Base-by-base conservation (phyloP, 2,329 filamentous ascomycete species). In the Fusarium albidum region DNA sequence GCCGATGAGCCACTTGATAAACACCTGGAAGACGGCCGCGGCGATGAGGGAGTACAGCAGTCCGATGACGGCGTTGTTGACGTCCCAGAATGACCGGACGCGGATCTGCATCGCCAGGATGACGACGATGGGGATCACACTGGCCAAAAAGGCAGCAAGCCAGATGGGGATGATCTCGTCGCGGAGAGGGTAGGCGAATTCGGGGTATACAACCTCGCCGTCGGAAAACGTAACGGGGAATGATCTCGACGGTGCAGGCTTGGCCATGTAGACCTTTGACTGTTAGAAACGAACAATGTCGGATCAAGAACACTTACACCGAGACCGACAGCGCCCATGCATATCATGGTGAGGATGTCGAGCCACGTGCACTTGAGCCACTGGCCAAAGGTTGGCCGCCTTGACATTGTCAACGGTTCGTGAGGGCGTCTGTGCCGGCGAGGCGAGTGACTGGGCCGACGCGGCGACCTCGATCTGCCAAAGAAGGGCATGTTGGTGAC, bases 1-100 rank as follows among this genome's bases (percentile, higher is more conserved):
- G 12, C 89, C 89, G 57, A 92, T 90, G 34, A 91, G 81, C 81
- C 83, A 88, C 73, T 92, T 92, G 69, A 91, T 65, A 67, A 91
- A 87, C 61, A 91, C 88, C 67, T 92, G 89, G 75, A 92, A 90
- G 42, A 91, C 83, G n/a, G 87, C 85, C 4, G 86, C 86, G 6
- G 81, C 78, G 72, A 91, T 89, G 57, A 91, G 79, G 1, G 83
- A 79, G 76, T 91, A 91, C 1, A 91, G 73, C 0, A 91, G 80
- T 12, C 88, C 89, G 40, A 90, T 79, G 41, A 86, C 76, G 37
- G 82, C 88, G 68, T 91, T 91, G 76, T 91, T 91, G 66, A 85
- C 75, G 49, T 88, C 85, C 85, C 85, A 88, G 75, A 88, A 88
- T 8, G 82, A 86, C 49, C 84, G 82, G 39, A 90, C 78, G 41